phyloP scores from a whole-genome alignment of 2,329 filamentous ascomycete genomes.

The Xylariaceae sp. region DNA sequence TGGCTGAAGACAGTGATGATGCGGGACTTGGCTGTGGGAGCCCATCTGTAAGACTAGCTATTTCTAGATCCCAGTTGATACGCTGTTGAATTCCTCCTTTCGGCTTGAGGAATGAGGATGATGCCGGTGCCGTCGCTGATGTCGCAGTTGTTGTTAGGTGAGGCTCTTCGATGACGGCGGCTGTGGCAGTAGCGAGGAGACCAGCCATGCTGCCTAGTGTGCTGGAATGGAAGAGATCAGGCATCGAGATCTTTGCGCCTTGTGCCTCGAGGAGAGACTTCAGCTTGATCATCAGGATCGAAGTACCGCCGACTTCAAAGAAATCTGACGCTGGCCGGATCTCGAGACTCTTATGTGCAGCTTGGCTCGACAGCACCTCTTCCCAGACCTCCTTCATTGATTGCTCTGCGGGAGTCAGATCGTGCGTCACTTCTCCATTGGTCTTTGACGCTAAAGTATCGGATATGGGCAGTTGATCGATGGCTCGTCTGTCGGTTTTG shows the following conservation, averaged over 20 bases:
- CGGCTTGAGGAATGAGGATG: too few species aligned
- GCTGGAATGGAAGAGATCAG: constrained; percentile 11
- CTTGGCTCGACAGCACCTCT: constrained; percentile 2
- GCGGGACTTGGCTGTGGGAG: background rate
- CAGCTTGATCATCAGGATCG: constrained; percentile 16
- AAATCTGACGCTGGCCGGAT: constrained; percentile 15
- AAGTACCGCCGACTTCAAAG: constrained; percentile 23
- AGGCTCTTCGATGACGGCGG: constrained; percentile 8
- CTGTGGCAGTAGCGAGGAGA: too few species aligned
- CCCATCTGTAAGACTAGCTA: too few species aligned
- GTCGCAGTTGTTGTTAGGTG: too few species aligned
- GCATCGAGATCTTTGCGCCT: constrained; percentile 8
- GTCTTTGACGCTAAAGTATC: background rate
- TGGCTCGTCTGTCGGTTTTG: constrained; percentile 16
- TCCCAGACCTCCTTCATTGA: constrained; percentile 6
- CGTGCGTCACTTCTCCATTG: too few species aligned
- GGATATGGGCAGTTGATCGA: constrained; percentile 10
- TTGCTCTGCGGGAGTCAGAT: constrained; percentile 6
- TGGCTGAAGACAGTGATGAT: background rate
- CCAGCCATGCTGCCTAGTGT: constrained; percentile 18
- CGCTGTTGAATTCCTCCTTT: too few species aligned
- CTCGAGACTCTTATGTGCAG: background rate
- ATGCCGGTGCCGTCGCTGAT: background rate
- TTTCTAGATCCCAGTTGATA: constrained; percentile 19
- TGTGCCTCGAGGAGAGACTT: constrained; percentile 7